phyloP scores from a whole-genome alignment of 2,329 filamentous ascomycete species.

The Colletotrichum theobromicola region DNA sequence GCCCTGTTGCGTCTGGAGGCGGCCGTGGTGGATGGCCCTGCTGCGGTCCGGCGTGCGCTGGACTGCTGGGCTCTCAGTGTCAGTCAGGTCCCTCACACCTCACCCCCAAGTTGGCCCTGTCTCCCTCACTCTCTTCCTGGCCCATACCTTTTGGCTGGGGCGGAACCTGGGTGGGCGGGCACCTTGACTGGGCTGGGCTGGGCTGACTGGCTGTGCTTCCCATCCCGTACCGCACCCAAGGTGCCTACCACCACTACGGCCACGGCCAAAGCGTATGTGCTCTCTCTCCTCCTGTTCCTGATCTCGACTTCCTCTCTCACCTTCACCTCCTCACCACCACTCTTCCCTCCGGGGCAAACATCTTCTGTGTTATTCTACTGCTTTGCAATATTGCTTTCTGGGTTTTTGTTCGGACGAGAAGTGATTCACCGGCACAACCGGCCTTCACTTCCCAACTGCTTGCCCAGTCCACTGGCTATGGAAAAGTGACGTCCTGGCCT shows the following conservation, averaged over 20 bases:
- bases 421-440: neutral
- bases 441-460: neutral
- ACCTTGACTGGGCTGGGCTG: neutral
- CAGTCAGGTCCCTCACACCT: neutral
- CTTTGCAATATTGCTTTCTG: neutral
- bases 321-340: slow-evolving; percentile 8
- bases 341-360: neutral
- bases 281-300: slow-evolving; percentile 8
- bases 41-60: slow-evolving; percentile 14
- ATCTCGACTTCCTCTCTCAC: slow-evolving; percentile 8
- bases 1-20: slow-evolving; percentile 3
- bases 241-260: neutral
- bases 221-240: neutral
- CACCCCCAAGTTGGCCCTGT: neutral
- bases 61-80: slow-evolving; percentile 1
- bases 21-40: slow-evolving; percentile 10
- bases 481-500: slow-evolving; percentile 21
- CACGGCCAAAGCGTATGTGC: neutral
- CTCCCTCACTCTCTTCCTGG: slow-evolving; percentile 1
- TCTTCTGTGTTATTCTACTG: neutral
- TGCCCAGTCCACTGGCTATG: slow-evolving; percentile 7
- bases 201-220: slow-evolving; percentile 14
- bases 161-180: neutral
- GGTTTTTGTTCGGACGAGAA: neutral
- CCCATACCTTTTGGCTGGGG: slow-evolving; percentile 2